Evolutionary conservation across 2,329 filamentous ascomycete species (phyloP), one percentile per base, ranked within the genome.

Genomic region (Emmonsiellopsis sp.): DNA sequence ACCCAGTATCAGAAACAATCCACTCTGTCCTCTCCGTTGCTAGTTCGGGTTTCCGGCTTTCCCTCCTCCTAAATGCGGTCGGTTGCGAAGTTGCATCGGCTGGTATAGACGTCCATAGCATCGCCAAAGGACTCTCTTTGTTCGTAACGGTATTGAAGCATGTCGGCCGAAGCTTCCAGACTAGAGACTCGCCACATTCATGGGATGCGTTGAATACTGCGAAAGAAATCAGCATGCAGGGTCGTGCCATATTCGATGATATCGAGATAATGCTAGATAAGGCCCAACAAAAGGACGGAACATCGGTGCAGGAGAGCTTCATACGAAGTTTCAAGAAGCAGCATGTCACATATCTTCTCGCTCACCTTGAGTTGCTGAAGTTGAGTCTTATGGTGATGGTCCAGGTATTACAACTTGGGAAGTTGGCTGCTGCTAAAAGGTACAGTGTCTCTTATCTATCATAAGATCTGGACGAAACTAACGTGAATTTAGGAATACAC

Each of bases 1-100:
- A 65, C 70, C 2, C 74, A 79, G 48, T 80, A 83, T 62, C 83
- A 78, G 79, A 1, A 55, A 70, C 5, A 67, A 71, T 6, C 68
- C 76, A 34, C 7, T 32, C 50, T 6, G n/a, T 52, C n/a, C 31
- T 52, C 30, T 11, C 26, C 9, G 16, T 46, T 20, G 40, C 40
- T 5, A 59, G 58, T n/a, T 62, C 59, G 10, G 71, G 70, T 26
- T 68, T 72, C 55, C 65, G 69, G 40, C 67, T 73, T 9, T 73
- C 70, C 6, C 61, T 73, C 10, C 62, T 72, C 15, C 61, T 74
- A 5, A 73, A 73, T 57, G 70, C 70, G 10, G 67, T 73, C n/a
- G 68, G 65, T 48, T 69, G 67, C 54, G 69, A 72, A 57, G 63
- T 73, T 32, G 67, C 68, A 6, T 66, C 65, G 54, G 67, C 67